Percentiles rank a stretch among this genome's conserved stretches.
Evolutionary conservation across 208 protist genomes (phyloP).

Genomic region (Wallacemonas sp.): DNA sequence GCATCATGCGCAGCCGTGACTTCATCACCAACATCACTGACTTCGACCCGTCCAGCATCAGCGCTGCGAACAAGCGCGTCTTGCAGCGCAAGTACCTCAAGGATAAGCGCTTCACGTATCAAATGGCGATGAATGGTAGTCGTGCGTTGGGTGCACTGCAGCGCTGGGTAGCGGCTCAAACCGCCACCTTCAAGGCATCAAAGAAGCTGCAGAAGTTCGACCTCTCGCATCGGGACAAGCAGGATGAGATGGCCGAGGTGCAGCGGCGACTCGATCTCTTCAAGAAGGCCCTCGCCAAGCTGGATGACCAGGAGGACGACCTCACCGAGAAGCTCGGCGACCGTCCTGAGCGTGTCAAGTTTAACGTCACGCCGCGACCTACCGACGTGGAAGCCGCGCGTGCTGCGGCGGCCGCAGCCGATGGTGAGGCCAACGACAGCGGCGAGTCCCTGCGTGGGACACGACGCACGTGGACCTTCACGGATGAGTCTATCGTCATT

Average conservation of each 20-base stretch:
- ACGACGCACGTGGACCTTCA: constrained; percentile 18
- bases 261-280: constrained; percentile 18
- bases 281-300: constrained; percentile 15
- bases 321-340: constrained; percentile 9
- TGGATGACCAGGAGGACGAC: constrained; percentile 20
- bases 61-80: constrained; percentile 13
- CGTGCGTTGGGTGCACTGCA: constrained; percentile 47
- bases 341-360: not conserved
- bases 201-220: constrained; percentile 46
- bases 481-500: constrained; percentile 21
- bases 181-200: constrained; percentile 27
- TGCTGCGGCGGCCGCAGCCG: not conserved
- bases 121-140: constrained; percentile 48
- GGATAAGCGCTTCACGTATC: constrained; percentile 50
- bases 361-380: constrained; percentile 1
- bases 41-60: constrained; percentile 41
- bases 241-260: constrained; percentile 16
- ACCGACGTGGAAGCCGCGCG: not conserved
- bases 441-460: constrained; percentile 2
- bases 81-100: constrained; percentile 30
- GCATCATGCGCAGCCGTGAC: constrained; percentile 30
- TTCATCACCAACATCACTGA: constrained; percentile 34
- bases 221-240: constrained; percentile 15
- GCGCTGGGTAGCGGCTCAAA: constrained; percentile 47
- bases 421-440: too few relatives aligned